These are phyloP conservation scores for Plasmopara viticola DNA, from an alignment of 352 stramenopile genomes.

Conservation along the genomic window DNA sequence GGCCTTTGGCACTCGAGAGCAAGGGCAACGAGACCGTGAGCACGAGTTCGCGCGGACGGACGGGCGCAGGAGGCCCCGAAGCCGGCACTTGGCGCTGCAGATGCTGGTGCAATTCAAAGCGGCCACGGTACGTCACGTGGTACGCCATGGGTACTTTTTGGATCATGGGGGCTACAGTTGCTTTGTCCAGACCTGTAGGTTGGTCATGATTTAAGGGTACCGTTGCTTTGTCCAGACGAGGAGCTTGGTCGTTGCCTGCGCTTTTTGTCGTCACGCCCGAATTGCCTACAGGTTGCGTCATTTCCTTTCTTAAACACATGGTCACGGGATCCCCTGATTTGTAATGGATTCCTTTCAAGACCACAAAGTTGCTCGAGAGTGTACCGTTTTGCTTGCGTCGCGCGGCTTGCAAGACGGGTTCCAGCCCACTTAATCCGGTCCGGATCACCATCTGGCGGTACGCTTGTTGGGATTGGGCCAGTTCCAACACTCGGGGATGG, in stretches of 20 bases:
- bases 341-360: slow-evolving; percentile 84
- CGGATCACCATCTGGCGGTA: slow-evolving; percentile 86
- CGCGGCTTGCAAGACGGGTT: slow-evolving; percentile 47
- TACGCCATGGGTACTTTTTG: slow-evolving; percentile 27
- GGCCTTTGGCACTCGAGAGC: slow-evolving; percentile 40
- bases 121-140: slow-evolving; percentile 56
- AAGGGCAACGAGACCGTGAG: slow-evolving; percentile 60
- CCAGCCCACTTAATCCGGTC: slow-evolving; percentile 83
- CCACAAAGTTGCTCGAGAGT: slow-evolving; percentile 53
- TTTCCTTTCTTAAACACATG: slow-evolving; percentile 53
- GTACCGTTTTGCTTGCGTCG: slow-evolving; percentile 12
- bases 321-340: slow-evolving; percentile 75
- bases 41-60: slow-evolving; percentile 58
- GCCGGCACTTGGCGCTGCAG: slow-evolving; percentile 42
- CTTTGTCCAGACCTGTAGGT: too few species aligned
- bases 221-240: too few species aligned
- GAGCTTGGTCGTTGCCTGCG: too few species aligned
- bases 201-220: too few species aligned
- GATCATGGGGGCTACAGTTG: too few species aligned
- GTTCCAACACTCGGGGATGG: slow-evolving; percentile 78
- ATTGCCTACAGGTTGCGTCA: not conserved
- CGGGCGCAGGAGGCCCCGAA: slow-evolving; percentile 28
- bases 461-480: slow-evolving; percentile 39
- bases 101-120: slow-evolving; percentile 69
- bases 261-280: not conserved